Conservation (phyloP, 164 flowering plant genomes). For the Taxillus chinensis region DNA sequence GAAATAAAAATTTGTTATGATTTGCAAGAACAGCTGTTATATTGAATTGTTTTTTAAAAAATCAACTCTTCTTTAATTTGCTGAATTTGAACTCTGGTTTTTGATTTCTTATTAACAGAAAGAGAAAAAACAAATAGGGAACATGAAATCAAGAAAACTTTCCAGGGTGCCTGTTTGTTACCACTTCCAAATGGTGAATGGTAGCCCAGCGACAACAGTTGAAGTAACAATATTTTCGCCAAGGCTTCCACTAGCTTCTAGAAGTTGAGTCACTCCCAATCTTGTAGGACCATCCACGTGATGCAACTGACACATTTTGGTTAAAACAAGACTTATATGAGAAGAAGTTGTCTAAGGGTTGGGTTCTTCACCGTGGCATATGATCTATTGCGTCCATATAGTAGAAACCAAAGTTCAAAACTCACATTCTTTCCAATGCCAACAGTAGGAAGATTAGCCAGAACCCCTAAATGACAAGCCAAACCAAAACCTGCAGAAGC, state of each 20-base stretch:
- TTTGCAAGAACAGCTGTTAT: too few species aligned
- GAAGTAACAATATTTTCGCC: constrained; percentile 32
- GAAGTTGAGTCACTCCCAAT: constrained; percentile 39
- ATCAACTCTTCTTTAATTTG: too few species aligned
- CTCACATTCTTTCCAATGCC: constrained; percentile 90
- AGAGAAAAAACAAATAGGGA: background rate
- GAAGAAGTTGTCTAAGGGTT: background rate
- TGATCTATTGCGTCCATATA: background rate
- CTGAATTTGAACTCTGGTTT: too few species aligned
- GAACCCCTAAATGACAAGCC: constrained; percentile 81
- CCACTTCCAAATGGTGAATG: constrained; percentile 42
- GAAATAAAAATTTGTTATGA: too few species aligned
- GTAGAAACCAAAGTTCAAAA: constrained; percentile 1
- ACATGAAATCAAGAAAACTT: too few species aligned
- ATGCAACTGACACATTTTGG: constrained; percentile 46
- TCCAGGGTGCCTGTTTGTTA: constrained; percentile 21
- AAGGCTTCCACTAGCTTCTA: constrained; percentile 33
- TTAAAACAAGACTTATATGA: background rate
- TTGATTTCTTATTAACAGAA: background rate
- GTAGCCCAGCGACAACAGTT: constrained; percentile 49
- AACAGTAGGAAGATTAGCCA: constrained; percentile 66
- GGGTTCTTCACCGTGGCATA: background rate
- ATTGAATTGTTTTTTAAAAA: too few species aligned
- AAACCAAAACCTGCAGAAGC: constrained; percentile 64
- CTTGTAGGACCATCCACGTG: constrained; percentile 77